Evolutionary conservation across 176 grass and related monocot species (phyloP).

Genomic region (Triticum aestivum): DNA sequence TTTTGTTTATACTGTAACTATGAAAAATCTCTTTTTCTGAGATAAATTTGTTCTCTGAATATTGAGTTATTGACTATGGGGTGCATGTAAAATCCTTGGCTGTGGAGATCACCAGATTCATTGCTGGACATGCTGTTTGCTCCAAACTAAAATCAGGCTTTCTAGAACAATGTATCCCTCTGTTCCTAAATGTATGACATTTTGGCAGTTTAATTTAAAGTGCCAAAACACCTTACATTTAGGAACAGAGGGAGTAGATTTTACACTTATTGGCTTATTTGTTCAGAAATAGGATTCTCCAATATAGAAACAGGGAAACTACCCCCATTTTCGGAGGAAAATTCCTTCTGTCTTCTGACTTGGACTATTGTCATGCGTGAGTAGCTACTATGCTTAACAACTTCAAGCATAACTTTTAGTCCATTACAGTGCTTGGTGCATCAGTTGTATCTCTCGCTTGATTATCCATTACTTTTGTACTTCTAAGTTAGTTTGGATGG

Average conservation of each 20-base stretch:
- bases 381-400: neutral
- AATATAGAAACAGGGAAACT: neutral
- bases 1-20: too few relatives aligned
- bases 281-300: neutral
- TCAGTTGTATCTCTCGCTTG: neutral
- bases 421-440: neutral
- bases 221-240: too few relatives aligned
- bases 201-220: too few relatives aligned
- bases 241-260: too few relatives aligned
- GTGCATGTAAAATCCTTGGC: neutral
- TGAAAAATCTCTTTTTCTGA: too few relatives aligned
- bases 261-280: neutral
- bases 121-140: neutral
- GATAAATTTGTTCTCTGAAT: neutral
- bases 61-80: too few relatives aligned
- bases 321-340: neutral
- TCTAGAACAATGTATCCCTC: neutral
- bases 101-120: neutral
- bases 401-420: neutral
- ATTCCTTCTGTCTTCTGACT: neutral
- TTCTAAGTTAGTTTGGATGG: neutral
- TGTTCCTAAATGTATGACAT: too few relatives aligned
- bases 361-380: neutral
- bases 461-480: neutral
- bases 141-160: neutral